Evolutionary conservation across 345 rosid genomes (phyloP).

Genomic region (Pistacia atlantica): DNA sequence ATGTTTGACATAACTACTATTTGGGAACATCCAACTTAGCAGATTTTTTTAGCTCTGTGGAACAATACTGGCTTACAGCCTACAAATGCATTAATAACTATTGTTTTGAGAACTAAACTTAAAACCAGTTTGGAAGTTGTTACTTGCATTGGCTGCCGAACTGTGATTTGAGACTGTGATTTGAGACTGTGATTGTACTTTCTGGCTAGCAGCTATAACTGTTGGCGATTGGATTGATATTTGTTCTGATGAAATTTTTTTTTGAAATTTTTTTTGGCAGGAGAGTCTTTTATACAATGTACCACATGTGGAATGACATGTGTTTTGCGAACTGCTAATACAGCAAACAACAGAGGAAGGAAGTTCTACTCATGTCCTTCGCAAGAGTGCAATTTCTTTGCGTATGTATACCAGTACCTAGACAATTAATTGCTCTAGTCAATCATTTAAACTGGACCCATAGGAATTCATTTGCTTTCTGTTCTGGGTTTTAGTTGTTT

Average conservation of each 20-base stretch:
- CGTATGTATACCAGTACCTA: slow-evolving; percentile 46
- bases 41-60: neutral
- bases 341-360: slow-evolving; percentile 87
- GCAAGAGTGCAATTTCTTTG: slow-evolving; percentile 83
- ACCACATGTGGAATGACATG: slow-evolving; percentile 69
- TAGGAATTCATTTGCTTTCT: neutral
- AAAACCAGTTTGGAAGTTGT: slow-evolving; percentile 1
- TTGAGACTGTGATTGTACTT: neutral
- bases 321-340: slow-evolving; percentile 78
- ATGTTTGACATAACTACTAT: neutral
- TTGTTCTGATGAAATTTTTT: neutral
- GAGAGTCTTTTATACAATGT: slow-evolving; percentile 66
- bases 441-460: neutral
- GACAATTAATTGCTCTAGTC: neutral
- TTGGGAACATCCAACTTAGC: neutral
- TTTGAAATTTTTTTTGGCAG: slow-evolving; percentile 41
- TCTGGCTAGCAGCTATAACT: neutral
- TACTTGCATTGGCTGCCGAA: neutral
- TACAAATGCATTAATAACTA: neutral
- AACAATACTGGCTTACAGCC: slow-evolving; percentile 2
- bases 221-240: neutral
- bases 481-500: neutral
- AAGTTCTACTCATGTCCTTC: slow-evolving; percentile 85
- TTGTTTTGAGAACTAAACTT: neutral
- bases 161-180: neutral